Percentiles rank a stretch among this genome's conserved stretches.
Conservation (phyloP, 495 filamentous ascomycete genomes). For the Aspergillus leporis region DNA sequence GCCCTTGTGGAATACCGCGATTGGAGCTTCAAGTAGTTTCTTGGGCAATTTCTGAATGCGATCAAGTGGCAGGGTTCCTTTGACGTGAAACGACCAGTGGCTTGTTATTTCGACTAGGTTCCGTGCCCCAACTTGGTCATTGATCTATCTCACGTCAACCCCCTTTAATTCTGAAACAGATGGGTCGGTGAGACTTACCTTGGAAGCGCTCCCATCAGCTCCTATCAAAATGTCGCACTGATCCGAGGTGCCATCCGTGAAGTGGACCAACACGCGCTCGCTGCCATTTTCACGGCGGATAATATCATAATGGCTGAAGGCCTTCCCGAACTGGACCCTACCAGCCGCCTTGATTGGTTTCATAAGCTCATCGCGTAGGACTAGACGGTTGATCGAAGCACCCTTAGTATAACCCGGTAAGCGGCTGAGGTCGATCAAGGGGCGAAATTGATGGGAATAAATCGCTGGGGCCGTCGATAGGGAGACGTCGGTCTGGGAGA, state of each 20-base stretch:
- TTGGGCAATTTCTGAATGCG: not conserved
- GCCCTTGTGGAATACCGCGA: not conserved
- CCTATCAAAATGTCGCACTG: not conserved
- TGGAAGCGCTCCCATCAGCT: not conserved
- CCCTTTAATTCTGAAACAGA: not conserved
- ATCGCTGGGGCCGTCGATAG: not conserved
- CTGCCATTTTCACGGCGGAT: not conserved
- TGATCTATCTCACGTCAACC: not conserved
- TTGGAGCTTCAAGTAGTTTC: not conserved
- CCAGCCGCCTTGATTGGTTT: not conserved
- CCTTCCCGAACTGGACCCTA: not conserved
- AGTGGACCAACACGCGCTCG: not conserved
- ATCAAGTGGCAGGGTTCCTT: not conserved
- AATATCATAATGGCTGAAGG: not conserved
- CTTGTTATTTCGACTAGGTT: not conserved
- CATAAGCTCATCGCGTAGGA: not conserved
- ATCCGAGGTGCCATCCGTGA: not conserved
- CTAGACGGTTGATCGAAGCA: not conserved
- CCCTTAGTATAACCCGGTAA: not conserved
- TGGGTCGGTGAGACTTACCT: not conserved
- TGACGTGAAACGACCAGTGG: not conserved
- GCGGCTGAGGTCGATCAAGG: not conserved
- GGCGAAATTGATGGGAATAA: not conserved
- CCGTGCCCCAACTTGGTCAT: not conserved
- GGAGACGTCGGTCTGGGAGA: not conserved